Percentiles rank a stretch among this genome's conserved stretches.
Conservation (phyloP, 192 early-diverging fungal genomes). For the Rhizoclosmatium sp. region DNA sequence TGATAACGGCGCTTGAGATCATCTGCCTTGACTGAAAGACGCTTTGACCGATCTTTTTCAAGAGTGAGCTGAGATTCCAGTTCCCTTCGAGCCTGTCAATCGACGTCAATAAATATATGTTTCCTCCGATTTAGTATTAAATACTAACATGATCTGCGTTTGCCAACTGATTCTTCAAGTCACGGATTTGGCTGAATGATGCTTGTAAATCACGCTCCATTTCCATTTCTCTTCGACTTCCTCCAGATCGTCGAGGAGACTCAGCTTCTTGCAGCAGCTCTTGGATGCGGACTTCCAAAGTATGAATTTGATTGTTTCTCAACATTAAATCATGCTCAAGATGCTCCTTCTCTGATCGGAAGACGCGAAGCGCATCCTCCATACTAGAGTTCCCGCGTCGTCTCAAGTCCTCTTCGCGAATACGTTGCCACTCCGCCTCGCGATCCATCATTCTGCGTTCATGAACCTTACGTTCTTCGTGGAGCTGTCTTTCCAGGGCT, state of each 20-base stretch:
- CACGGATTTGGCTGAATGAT: slow-evolving; percentile 29
- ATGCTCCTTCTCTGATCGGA: slow-evolving; percentile 35
- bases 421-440: slow-evolving; percentile 37
- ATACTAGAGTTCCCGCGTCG: slow-evolving; percentile 10
- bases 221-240: slow-evolving; percentile 27
- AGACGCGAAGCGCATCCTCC: slow-evolving; percentile 31
- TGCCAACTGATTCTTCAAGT: slow-evolving; percentile 29
- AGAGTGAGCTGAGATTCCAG: slow-evolving; percentile 33
- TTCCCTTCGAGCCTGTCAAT: slow-evolving; percentile 4
- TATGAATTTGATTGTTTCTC: slow-evolving; percentile 36
- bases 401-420: slow-evolving; percentile 22
- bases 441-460: slow-evolving; percentile 31
- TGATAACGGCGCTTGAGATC: slow-evolving; percentile 33
- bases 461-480: slow-evolving; percentile 23
- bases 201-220: slow-evolving; percentile 44
- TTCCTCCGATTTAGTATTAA: not conserved
- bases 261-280: slow-evolving; percentile 40
- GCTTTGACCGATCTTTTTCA: slow-evolving; percentile 44
- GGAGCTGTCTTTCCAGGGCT: slow-evolving; percentile 23
- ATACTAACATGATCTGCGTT: slow-evolving; percentile 33
- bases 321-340: slow-evolving; percentile 23
- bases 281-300: slow-evolving; percentile 36
- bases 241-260: slow-evolving; percentile 21
- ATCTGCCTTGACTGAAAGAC: slow-evolving; percentile 35
- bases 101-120: not conserved